Evolutionary conservation across 345 rosid genomes (phyloP).

Genomic region (Eutrema japonicum): DNA sequence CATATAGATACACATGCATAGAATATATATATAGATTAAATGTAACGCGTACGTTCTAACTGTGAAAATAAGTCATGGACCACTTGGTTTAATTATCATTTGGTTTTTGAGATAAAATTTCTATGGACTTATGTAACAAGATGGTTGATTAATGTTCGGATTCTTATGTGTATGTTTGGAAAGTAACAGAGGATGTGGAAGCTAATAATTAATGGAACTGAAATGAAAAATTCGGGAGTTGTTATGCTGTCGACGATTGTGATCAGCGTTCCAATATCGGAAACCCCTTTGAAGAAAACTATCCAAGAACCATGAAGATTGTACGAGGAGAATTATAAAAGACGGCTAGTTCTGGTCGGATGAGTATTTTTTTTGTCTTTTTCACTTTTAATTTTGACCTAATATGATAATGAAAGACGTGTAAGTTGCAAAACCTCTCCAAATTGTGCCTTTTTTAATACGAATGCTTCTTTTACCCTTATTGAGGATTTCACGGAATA

Average conservation of each 20-base stretch:
- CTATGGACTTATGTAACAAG: background rate
- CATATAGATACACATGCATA: slow-evolving; percentile 44
- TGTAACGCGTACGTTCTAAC: background rate
- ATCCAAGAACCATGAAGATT: slow-evolving; percentile 36
- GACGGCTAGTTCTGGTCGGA: slow-evolving; percentile 8
- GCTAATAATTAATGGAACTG: slow-evolving; percentile 5
- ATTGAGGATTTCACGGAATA: background rate
- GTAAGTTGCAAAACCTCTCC: slow-evolving; percentile 6
- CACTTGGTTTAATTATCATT: background rate
- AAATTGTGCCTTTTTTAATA: background rate
- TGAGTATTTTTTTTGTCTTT: slow-evolving; percentile 21
- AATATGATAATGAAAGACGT: slow-evolving; percentile 1
- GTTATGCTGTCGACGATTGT: slow-evolving; percentile 24
- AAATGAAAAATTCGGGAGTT: slow-evolving; percentile 14
- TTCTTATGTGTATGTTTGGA: background rate
- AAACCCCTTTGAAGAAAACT: slow-evolving; percentile 21
- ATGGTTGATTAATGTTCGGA: background rate
- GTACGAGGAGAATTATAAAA: slow-evolving; percentile 5
- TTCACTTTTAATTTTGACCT: slow-evolving; percentile 14
- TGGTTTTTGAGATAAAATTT: background rate
- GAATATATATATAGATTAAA: background rate
- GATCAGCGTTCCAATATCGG: slow-evolving; percentile 21
- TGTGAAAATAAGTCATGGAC: background rate
- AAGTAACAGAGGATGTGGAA: slow-evolving; percentile 29
- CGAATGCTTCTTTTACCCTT: background rate